A percentile compares a stretch with the other conserved stretches of the same genome.
Evolutionary conservation across 2,329 filamentous ascomycete genomes (phyloP).

Genomic region (Colletotrichum scovillei): DNA sequence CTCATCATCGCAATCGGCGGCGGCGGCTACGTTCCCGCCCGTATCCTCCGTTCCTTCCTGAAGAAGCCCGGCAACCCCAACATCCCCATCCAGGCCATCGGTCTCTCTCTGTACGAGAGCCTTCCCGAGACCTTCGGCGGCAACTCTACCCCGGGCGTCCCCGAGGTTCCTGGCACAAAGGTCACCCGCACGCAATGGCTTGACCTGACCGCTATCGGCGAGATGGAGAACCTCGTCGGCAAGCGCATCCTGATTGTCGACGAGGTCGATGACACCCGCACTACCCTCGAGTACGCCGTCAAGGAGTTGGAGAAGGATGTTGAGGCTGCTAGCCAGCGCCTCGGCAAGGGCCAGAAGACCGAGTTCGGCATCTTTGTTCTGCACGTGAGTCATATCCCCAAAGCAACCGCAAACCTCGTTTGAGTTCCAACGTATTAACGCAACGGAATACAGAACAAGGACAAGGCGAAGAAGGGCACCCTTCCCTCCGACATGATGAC

Average conservation of each 20-base stretch:
- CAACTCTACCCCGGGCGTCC: conserved; percentile 56
- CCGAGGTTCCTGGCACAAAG: conserved; percentile 89
- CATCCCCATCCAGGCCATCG: conserved; percentile 99
- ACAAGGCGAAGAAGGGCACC: conserved; percentile 92
- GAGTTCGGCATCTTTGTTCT: conserved; percentile 95
- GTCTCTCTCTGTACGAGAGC: conserved; percentile 94
- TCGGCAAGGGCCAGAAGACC: conserved; percentile 74
- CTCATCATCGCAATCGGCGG: conserved; percentile 99
- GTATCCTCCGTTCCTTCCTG: conserved; percentile 97
- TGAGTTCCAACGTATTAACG: conserved; percentile 23
- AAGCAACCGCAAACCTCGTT: background rate
- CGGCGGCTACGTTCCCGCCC: conserved; percentile 95
- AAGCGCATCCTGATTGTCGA: conserved; percentile 94
- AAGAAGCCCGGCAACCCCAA: conserved; percentile 88
- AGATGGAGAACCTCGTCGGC: conserved; percentile 90
- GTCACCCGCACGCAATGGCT: conserved; percentile 99
- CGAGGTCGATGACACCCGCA: conserved; percentile 95
- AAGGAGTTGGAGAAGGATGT: conserved; percentile 96
- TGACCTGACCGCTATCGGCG: conserved; percentile 82
- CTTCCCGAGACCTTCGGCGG: conserved; percentile 69
- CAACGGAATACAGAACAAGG: conserved; percentile 82
- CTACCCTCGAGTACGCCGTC: conserved; percentile 93
- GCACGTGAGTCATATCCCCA: conserved; percentile 70
- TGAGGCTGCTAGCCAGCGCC: conserved; percentile 78
- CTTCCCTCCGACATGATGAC: conserved; percentile 83